Conservation (phyloP, 192 early-diverging fungal genomes). For the Pilobolus umbonatus region DNA sequence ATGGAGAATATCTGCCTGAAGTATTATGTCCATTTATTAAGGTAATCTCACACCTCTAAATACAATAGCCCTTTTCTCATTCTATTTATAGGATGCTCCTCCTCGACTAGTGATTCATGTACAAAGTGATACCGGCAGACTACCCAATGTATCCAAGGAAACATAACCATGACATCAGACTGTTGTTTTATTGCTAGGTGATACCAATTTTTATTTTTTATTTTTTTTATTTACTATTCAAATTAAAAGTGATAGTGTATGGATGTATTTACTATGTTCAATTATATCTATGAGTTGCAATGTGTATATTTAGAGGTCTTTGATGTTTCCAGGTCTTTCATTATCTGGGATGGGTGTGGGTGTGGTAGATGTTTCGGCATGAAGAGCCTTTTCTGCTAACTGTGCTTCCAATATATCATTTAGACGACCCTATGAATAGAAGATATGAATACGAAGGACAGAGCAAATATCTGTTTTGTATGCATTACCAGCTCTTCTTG, state of each 20-base stretch:
- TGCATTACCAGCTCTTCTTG: conserved; percentile 37
- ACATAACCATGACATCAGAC: no score
- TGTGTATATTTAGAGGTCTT: not conserved
- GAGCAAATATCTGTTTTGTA: no score
- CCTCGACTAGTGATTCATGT: not conserved
- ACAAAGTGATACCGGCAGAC: conserved; percentile 1
- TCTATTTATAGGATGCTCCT: conserved; percentile 14
- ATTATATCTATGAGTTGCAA: not conserved
- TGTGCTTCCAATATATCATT: conserved; percentile 3
- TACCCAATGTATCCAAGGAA: no score
- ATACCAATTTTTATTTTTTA: no score
- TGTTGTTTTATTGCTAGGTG: no score
- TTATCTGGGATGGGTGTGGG: conserved; percentile 25
- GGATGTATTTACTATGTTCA: no score
- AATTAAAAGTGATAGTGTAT: no score
- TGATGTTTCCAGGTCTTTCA: conserved; percentile 12
- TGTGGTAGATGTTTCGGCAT: conserved; percentile 25
- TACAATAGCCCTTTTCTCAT: not conserved
- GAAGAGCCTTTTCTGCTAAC: conserved; percentile 8
- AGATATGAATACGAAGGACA: not conserved
- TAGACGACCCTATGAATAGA: conserved; percentile 1
- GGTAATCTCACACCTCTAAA: no score
- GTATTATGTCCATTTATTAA: conserved; percentile 31
- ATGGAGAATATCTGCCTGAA: conserved; percentile 30
- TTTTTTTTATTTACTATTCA: no score